Percentiles rank a stretch among this genome's conserved stretches.
phyloP scores from a whole-genome alignment of 2,329 filamentous ascomycete genomes.

The Chaetomiaceae sp. region DNA sequence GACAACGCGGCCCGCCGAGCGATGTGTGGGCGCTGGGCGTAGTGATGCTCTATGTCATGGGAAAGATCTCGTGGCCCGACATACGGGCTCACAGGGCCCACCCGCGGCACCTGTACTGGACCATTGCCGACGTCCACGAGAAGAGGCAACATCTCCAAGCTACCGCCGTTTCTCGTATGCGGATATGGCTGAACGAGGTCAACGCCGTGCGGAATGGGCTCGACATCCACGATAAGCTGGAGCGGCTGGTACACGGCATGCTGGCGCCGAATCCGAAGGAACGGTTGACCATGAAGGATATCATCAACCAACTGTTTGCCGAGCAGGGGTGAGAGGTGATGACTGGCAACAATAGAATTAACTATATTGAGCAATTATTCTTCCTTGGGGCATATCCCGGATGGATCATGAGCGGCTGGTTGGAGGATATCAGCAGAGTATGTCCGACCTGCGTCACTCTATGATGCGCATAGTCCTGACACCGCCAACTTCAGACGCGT shows the following conservation, averaged over 20 bases:
- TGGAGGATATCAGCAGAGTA: too few species aligned
- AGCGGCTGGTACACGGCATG: conserved; percentile 52
- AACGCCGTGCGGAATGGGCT: conserved; percentile 45
- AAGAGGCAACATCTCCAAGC: conserved; percentile 30
- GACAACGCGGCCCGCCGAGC: conserved; percentile 49
- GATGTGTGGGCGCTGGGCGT: conserved; percentile 59
- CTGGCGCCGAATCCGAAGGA: conserved; percentile 47
- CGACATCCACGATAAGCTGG: conserved; percentile 44
- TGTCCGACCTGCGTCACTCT: too few species aligned
- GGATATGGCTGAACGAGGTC: conserved; percentile 52
- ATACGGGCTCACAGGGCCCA: conserved; percentile 45
- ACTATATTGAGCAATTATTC: too few species aligned
- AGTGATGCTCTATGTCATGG: conserved; percentile 57
- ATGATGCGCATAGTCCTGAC: too few species aligned
- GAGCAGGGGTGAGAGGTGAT: conserved; percentile 29
- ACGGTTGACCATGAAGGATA: conserved; percentile 51
- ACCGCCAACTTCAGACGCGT: too few species aligned
- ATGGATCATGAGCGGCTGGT: too few species aligned
- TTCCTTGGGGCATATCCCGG: too few species aligned
- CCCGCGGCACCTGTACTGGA: conserved; percentile 52
- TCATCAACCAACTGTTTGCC: conserved; percentile 42
- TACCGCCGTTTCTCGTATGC: conserved; percentile 49
- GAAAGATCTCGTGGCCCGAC: conserved; percentile 54
- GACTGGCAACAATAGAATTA: neutral
- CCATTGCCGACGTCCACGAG: conserved; percentile 55